Conservation (phyloP, 257 asterid genomes). For the Scutellaria baicalensis region DNA sequence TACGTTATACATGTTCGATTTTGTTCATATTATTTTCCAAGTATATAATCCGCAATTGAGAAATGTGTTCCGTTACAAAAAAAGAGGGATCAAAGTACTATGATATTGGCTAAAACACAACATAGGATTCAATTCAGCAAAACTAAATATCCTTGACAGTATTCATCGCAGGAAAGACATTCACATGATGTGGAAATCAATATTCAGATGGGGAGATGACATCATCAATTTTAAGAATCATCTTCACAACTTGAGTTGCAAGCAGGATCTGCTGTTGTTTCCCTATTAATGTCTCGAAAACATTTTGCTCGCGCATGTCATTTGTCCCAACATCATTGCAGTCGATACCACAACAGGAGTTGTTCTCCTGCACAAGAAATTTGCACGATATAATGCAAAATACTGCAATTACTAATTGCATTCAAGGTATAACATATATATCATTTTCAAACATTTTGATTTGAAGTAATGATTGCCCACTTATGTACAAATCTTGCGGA, state of each 20-base stretch:
- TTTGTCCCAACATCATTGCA: constrained; percentile 86
- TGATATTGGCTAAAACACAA: not conserved
- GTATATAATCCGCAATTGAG: too few relatives aligned
- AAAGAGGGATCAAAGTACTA: not conserved
- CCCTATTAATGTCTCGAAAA: constrained; percentile 78
- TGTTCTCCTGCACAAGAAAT: constrained; percentile 49
- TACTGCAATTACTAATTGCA: too few relatives aligned
- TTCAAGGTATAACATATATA: too few relatives aligned
- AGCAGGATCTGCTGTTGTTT: constrained; percentile 84
- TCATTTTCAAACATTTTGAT: not conserved
- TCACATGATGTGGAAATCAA: constrained; percentile 27
- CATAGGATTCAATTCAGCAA: constrained; percentile 5
- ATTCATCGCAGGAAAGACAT: constrained; percentile 3
- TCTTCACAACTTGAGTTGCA: constrained; percentile 82
- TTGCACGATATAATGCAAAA: too few relatives aligned
- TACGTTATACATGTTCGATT: too few relatives aligned
- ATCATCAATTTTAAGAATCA: constrained; percentile 84
- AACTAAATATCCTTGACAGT: not conserved
- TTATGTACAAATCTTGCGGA: too few relatives aligned
- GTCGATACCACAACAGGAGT: constrained; percentile 65
- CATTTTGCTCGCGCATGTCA: constrained; percentile 88
- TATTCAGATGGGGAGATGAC: constrained; percentile 72
- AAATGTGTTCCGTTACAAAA: too few relatives aligned
- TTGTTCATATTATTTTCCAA: too few relatives aligned
- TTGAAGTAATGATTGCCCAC: not conserved